These are phyloP conservation scores for Fusarium setosum DNA, from an alignment of 2,329 filamentous ascomycete genomes.

Conservation along the genomic window DNA sequence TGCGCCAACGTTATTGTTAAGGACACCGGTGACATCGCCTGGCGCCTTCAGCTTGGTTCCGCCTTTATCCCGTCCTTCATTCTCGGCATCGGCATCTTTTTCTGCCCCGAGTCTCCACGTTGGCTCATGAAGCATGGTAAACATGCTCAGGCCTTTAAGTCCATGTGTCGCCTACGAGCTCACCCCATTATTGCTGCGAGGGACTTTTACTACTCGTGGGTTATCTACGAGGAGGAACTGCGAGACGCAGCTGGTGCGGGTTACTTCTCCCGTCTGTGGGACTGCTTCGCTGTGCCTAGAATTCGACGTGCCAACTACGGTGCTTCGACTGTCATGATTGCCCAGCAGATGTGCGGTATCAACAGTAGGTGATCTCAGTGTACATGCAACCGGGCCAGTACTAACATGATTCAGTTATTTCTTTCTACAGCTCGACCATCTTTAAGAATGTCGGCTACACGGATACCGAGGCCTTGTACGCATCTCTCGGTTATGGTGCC, in stretches of 20 bases:
- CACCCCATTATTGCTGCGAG: constrained; percentile 65
- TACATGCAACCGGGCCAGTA: too few species aligned
- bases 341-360: constrained; percentile 63
- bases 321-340: constrained; percentile 82
- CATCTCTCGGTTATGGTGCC: constrained; percentile 46
- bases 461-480: constrained; percentile 43
- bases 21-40: constrained; percentile 63
- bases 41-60: constrained; percentile 72
- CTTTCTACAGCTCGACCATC: constrained; percentile 45
- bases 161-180: constrained; percentile 61
- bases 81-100: constrained; percentile 66
- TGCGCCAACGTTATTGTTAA: constrained; percentile 65
- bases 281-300: constrained; percentile 74
- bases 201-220: constrained; percentile 63
- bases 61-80: constrained; percentile 66
- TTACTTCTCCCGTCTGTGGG: constrained; percentile 51
- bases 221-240: constrained; percentile 51
- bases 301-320: constrained; percentile 79
- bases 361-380: constrained; percentile 29
- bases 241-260: constrained; percentile 41
- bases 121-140: constrained; percentile 73
- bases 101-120: constrained; percentile 72
- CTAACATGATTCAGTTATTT: neutral
- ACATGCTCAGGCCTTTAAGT: constrained; percentile 66
- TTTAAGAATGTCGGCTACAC: constrained; percentile 41